phyloP scores from a whole-genome alignment of 2,329 filamentous ascomycete species.

The Trichoderma sp. region DNA sequence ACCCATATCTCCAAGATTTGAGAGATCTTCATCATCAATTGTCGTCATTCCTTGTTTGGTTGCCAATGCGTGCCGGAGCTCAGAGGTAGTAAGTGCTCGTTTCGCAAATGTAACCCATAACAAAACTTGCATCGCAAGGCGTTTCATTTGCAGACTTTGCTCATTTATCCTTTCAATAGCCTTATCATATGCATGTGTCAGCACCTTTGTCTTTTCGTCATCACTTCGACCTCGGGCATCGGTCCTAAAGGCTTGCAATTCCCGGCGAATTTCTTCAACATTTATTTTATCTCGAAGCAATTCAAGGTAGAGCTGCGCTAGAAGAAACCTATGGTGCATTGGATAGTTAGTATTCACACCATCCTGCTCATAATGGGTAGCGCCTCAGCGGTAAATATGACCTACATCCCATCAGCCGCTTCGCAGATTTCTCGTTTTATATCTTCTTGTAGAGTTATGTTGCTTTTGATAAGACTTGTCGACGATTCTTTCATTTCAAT shows the following conservation, averaged over 20 bases:
- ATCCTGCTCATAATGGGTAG: not conserved
- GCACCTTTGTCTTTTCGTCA: not conserved
- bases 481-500: not conserved
- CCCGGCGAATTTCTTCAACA: not conserved
- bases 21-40: slow-evolving; percentile 30
- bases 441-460: not conserved
- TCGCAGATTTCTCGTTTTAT: not conserved
- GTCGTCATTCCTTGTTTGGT: slow-evolving; percentile 27
- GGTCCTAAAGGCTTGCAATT: not conserved
- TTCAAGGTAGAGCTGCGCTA: not conserved
- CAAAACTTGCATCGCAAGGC: slow-evolving; percentile 39
- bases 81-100: slow-evolving; percentile 31
- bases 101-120: slow-evolving; percentile 41
- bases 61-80: slow-evolving; percentile 44
- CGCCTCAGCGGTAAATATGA: not conserved
- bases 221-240: not conserved
- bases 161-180: slow-evolving; percentile 42
- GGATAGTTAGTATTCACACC: no score
- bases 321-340: not conserved
- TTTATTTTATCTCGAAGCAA: not conserved
- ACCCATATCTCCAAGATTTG: slow-evolving; percentile 34
- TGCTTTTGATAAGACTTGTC: not conserved
- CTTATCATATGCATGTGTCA: slow-evolving; percentile 37
- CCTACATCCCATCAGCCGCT: slow-evolving; percentile 1
- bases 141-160: slow-evolving; percentile 31